Evolutionary conservation across 1,284 basidiomycete genomes (phyloP).

Genomic region (Cystobasidiaceae sp.): DNA sequence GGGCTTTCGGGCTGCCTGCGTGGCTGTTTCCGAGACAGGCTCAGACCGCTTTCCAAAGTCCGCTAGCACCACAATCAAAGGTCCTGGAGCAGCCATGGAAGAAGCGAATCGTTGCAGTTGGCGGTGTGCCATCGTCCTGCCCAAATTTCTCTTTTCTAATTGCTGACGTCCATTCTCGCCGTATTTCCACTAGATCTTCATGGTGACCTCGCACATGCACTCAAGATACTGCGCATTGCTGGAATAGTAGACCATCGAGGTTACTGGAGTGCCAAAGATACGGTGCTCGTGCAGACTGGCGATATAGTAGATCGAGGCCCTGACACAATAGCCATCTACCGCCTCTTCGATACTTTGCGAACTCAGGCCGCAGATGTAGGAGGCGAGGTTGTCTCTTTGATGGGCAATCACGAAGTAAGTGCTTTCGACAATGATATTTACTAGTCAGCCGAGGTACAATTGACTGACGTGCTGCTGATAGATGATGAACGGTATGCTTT

Average conservation of each 20-base stretch:
- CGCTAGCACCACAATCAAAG: not conserved
- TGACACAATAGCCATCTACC: constrained; percentile 75
- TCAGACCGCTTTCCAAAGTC: not conserved
- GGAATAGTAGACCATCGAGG: constrained; percentile 62
- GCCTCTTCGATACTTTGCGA: constrained; percentile 75
- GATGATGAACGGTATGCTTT: not conserved
- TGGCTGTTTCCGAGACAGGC: not conserved
- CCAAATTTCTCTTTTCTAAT: not conserved
- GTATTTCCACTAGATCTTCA: constrained; percentile 21
- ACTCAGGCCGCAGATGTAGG: constrained; percentile 63
- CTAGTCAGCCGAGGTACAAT: not conserved
- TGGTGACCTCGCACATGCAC: constrained; percentile 59
- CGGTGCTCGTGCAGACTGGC: constrained; percentile 70
- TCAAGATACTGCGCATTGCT: constrained; percentile 68
- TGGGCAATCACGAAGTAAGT: constrained; percentile 66
- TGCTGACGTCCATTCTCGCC: not conserved
- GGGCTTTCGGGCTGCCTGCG: constrained; percentile 10
- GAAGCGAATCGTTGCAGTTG: constrained; percentile 24
- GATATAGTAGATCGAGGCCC: constrained; percentile 86
- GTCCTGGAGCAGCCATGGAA: constrained; percentile 5
- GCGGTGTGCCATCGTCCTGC: not conserved
- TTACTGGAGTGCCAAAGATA: constrained; percentile 61
- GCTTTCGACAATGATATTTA: not conserved
- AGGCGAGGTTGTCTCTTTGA: constrained; percentile 65
- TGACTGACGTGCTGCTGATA: not conserved